Evolutionary conservation across 2,329 filamentous ascomycete species (phyloP).

Genomic region (Tetracladium maxilliforme): DNA sequence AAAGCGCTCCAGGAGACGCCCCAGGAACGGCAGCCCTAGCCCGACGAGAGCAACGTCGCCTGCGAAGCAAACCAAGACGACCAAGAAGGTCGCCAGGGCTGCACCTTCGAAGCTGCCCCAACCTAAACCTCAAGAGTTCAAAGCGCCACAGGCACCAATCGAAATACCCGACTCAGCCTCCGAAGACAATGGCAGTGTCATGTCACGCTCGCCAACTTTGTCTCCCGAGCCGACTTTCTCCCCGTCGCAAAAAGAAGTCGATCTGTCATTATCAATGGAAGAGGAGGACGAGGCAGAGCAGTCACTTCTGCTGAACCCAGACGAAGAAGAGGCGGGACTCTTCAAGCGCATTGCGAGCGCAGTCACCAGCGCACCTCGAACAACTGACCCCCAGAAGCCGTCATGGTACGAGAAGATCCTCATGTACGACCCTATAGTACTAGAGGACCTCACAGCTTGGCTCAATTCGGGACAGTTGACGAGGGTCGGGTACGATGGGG

Average conservation of each 20-base stretch:
- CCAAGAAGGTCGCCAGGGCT: too few species aligned
- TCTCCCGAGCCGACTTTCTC: slow-evolving; percentile 25
- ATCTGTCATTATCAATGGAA: slow-evolving; percentile 22
- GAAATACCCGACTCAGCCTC: too few species aligned
- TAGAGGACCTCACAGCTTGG: slow-evolving; percentile 77
- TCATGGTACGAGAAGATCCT: slow-evolving; percentile 90
- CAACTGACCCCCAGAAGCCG: slow-evolving; percentile 31
- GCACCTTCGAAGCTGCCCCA: too few species aligned
- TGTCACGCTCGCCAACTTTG: too few species aligned
- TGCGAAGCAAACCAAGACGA: too few species aligned
- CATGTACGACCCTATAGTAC: slow-evolving; percentile 77
- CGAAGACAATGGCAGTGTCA: too few species aligned
- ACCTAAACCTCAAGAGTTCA: too few species aligned
- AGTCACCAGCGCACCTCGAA: slow-evolving; percentile 32
- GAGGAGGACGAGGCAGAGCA: slow-evolving; percentile 28
- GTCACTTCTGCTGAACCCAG: slow-evolving; percentile 21
- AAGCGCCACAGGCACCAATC: too few species aligned
- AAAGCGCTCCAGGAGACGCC: too few species aligned
- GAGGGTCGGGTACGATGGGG: slow-evolving; percentile 46
- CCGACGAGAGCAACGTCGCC: too few species aligned
- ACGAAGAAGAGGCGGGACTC: slow-evolving; percentile 25
- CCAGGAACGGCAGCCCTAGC: too few species aligned
- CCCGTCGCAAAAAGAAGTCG: slow-evolving; percentile 23
- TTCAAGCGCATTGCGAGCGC: slow-evolving; percentile 40
- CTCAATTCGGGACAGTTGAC: slow-evolving; percentile 59